phyloP scores from a whole-genome alignment of 257 asterid genomes.

The Fraxinus anomala region DNA sequence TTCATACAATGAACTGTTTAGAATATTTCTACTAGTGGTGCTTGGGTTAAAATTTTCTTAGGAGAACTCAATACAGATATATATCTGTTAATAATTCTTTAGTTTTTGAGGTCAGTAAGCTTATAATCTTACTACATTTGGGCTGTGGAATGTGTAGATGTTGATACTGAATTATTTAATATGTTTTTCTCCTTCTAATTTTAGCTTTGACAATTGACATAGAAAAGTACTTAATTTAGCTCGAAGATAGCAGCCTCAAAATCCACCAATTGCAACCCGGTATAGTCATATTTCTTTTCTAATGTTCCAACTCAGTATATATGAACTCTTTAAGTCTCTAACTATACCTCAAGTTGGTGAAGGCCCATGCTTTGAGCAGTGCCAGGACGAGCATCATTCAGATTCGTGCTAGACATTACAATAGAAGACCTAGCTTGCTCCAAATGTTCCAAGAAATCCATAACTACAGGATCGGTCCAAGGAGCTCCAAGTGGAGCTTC shows the following conservation, averaged over 20 bases:
- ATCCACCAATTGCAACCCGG: not conserved
- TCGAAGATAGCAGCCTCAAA: not conserved
- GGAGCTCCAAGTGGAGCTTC: slow-evolving; percentile 87
- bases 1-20: not conserved
- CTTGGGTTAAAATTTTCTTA: not conserved
- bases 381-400: slow-evolving; percentile 5
- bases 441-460: slow-evolving; percentile 84
- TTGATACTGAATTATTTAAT: not conserved
- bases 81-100: too few species aligned
- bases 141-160: too few species aligned
- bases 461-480: slow-evolving; percentile 85
- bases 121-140: too few species aligned
- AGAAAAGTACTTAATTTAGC: not conserved
- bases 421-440: slow-evolving; percentile 40
- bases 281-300: not conserved
- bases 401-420: slow-evolving; percentile 23
- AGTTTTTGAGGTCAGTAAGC: too few species aligned
- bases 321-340: not conserved
- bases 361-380: slow-evolving; percentile 14
- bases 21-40: not conserved
- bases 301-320: not conserved
- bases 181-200: not conserved
- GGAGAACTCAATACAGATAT: not conserved
- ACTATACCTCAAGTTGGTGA: slow-evolving; percentile 38
- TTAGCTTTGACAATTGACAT: not conserved